Evolutionary conservation across 2,329 filamentous ascomycete genomes (phyloP), one percentile per base, ranked within the genome.

Genomic region (Penicillium thymicola): DNA sequence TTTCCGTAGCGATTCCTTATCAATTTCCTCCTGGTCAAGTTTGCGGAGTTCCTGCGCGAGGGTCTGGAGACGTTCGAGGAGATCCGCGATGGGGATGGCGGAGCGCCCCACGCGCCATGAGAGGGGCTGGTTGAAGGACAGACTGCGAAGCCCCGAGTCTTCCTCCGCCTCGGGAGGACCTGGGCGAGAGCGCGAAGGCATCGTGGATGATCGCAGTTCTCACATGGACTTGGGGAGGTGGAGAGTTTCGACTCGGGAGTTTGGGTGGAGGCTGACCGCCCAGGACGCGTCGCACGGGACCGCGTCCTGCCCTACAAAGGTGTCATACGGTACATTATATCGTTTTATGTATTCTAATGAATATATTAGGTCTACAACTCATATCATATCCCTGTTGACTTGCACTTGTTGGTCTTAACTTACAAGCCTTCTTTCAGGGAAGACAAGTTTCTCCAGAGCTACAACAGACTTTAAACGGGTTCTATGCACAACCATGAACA

Each of bases 31-130:
- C 74, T 97, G 92, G 59, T 96, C 92, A 68, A 96, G 84, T 57
- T 89, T 87, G 60, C 85, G 82, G 62, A 99, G 82, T 80, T 99
- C 93, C 67, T 89, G 87, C 60, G 87, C 88, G 32, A 99, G 84
- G 51, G 83, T 80, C 73, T 93, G 89, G 51, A 99, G 84, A 47
- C 94, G 87, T 68, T 85, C 83, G 64, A 97, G 81, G 49, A 99
- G 84, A 64, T 92, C 91, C 62, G 85, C 86, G 46, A 92, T 90
- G 37, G 89, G 81, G 68, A 99, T 96, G 51, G 92, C 86, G 45
- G 71, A 65, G 75, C 90, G 94, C 57, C 93, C 94, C 42, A 92
- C 90, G 70, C 89, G 89, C 90, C 94, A 97, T 71, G 91, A 90
- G 55, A 99, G 81, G 61, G 90, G 82, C 70, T 97, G 87, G 68